Base-by-base conservation (phyloP, 139 green algal genomes). In the Edaphochlamys debaryana region DNA sequence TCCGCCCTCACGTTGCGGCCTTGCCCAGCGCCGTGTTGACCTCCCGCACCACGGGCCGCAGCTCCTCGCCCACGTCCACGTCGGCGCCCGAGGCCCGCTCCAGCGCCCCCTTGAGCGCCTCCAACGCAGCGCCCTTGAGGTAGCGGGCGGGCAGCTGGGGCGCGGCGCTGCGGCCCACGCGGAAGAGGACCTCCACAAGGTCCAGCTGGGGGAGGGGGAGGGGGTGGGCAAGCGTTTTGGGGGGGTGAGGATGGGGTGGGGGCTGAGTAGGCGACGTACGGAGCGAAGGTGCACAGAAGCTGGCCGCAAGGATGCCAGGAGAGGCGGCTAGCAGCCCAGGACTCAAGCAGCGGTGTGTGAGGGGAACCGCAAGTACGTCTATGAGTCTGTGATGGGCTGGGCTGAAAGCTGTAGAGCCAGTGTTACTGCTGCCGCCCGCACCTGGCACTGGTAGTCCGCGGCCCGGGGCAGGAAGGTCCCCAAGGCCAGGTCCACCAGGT, bases 161-260 rank as follows among this genome's bases (percentile, higher is more conserved):
- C 4, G 3, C 63, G 22, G 42, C 42, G 45, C 9, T 52, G n/a
- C 76, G 76, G 22, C 25, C 11, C 25, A 82, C 42, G 25, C 76
- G 76, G n/a, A 74, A 82, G 6, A 82, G 63, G n/a, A 48, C 27
- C 76, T 82, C 76, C 62, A 73, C 4, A 42, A 82, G 62, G 62
- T 82, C 76, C 42, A 82, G 63, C 76, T 82, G 71, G 0, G 32
- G 22, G 41, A 34, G 29, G 64, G 30, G 34, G 34, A 69, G 3
- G 64, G 8, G 13, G 8, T 11, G 64, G n/a, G n/a, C n/a, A n/a
- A n/a, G n/a, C n/a, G n/a, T n/a, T n/a, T n/a, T n/a, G n/a, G n/a
- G n/a, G n/a, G n/a, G n/a, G n/a, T n/a, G n/a, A n/a, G n/a, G n/a
- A n/a, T n/a, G n/a, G n/a, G n/a, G n/a, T n/a, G n/a, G n/a, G n/a